These are phyloP conservation scores for Paraconiothyrium sp. DNA, from an alignment of 2,329 filamentous ascomycete genomes.

Conservation along the genomic window DNA sequence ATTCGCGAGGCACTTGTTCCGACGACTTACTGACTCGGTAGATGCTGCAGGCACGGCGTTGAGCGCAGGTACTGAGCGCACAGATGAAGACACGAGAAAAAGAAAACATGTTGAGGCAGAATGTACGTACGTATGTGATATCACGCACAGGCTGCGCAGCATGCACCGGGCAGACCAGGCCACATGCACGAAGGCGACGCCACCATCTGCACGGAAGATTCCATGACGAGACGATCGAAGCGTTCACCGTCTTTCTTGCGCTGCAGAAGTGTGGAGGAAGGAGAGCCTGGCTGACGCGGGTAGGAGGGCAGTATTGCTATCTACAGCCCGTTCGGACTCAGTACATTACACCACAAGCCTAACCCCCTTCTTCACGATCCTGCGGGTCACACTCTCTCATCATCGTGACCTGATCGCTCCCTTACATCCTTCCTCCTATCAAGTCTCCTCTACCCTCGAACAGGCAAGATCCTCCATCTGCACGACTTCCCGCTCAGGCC, in stretches of 20 bases:
- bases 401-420: slow-evolving; percentile 1
- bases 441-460: slow-evolving; percentile 3
- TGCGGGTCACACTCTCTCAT: not conserved
- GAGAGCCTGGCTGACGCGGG: not conserved
- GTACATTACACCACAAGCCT: not conserved
- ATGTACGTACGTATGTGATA: slow-evolving; percentile 3
- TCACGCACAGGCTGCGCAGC: slow-evolving; percentile 16
- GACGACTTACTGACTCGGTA: slow-evolving; percentile 7
- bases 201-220: slow-evolving; percentile 17
- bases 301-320: not conserved
- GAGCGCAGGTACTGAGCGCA: slow-evolving; percentile 9
- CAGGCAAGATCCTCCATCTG: slow-evolving; percentile 7
- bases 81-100: slow-evolving; percentile 1
- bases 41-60: not conserved
- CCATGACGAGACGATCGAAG: slow-evolving; percentile 8
- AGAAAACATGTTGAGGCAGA: slow-evolving; percentile 11
- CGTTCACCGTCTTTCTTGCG: slow-evolving; percentile 22
- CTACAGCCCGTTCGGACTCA: not conserved
- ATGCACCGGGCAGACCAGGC: not conserved
- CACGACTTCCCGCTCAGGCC: slow-evolving; percentile 1
- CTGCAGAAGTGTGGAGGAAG: not conserved
- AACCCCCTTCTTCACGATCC: not conserved
- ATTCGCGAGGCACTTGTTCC: not conserved
- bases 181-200: slow-evolving; percentile 4
- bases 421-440: not conserved